These are phyloP conservation scores for Chlamydomonas schloesseri DNA, from an alignment of 139 green algal genomes.

Conservation along the genomic window DNA sequence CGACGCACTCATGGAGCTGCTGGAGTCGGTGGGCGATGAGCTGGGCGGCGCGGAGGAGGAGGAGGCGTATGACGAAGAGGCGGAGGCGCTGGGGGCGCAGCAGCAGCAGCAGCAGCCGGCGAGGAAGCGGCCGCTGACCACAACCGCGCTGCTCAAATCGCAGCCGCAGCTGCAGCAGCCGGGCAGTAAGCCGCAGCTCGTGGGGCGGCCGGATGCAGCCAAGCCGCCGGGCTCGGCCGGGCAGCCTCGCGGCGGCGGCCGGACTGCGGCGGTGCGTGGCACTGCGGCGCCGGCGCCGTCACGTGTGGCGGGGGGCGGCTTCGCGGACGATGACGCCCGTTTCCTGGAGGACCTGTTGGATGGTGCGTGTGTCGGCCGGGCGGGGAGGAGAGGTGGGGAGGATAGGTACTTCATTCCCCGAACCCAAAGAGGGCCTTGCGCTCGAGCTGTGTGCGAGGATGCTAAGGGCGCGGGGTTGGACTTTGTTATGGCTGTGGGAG, in stretches of 20 bases:
- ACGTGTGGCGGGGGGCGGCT: not conserved
- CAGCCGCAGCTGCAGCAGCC: not conserved
- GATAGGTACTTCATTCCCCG: no score
- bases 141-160: not conserved
- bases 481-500: not conserved
- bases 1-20: conserved; percentile 29
- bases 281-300: not conserved
- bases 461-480: not conserved
- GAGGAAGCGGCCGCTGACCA: not conserved
- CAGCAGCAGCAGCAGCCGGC: not conserved
- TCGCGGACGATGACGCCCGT: not conserved
- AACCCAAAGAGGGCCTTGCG: no score
- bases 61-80: not conserved
- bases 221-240: no score
- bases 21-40: conserved; percentile 11
- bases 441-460: no score
- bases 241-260: not conserved
- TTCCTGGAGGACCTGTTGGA: conserved; percentile 34
- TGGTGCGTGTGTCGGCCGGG: not conserved
- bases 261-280: not conserved
- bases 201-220: not conserved
- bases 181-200: not conserved
- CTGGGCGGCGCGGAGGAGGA: not conserved
- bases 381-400: not conserved
- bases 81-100: not conserved